Conservation (phyloP, 148 eudicot species). For the Hydrangea macrophylla region DNA sequence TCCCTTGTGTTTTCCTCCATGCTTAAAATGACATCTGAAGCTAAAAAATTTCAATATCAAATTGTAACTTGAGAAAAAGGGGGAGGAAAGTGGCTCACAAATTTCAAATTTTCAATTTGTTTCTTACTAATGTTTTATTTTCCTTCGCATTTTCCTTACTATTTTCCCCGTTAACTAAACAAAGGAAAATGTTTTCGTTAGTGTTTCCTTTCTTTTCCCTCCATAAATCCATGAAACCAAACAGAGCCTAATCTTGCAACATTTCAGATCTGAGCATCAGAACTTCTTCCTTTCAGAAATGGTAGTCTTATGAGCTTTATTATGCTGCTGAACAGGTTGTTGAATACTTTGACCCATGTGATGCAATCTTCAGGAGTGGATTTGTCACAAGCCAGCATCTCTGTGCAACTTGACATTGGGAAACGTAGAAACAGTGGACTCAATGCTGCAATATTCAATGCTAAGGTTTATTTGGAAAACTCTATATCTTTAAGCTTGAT, state of each 20-base stretch:
- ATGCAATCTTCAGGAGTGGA: slow-evolving; percentile 90
- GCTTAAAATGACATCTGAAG: too few relatives aligned
- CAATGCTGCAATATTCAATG: slow-evolving; percentile 17
- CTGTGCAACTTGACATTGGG: slow-evolving; percentile 78
- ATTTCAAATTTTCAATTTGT: too few relatives aligned
- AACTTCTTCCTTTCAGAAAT: not conserved
- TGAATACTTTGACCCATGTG: slow-evolving; percentile 60
- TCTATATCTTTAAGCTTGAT: not conserved
- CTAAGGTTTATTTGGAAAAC: slow-evolving; percentile 30
- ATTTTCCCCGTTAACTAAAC: too few relatives aligned
- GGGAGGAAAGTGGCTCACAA: too few relatives aligned
- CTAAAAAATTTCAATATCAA: too few relatives aligned
- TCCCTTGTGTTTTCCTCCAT: too few relatives aligned
- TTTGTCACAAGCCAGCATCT: slow-evolving; percentile 73
- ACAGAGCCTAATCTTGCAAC: not conserved
- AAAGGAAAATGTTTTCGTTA: too few relatives aligned
- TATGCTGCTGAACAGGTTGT: slow-evolving; percentile 48
- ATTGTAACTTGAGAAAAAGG: too few relatives aligned
- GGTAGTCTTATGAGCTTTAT: not conserved
- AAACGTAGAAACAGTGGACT: slow-evolving; percentile 36
- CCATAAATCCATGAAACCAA: not conserved
- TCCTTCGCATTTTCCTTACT: too few relatives aligned
- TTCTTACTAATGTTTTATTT: too few relatives aligned
- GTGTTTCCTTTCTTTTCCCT: too few relatives aligned
- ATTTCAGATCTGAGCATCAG: not conserved